Percentiles rank a stretch among this genome's conserved stretches.
These are phyloP conservation scores for Dovyalis caffra DNA, from an alignment of 345 rosid genomes.

Conservation along the genomic window DNA sequence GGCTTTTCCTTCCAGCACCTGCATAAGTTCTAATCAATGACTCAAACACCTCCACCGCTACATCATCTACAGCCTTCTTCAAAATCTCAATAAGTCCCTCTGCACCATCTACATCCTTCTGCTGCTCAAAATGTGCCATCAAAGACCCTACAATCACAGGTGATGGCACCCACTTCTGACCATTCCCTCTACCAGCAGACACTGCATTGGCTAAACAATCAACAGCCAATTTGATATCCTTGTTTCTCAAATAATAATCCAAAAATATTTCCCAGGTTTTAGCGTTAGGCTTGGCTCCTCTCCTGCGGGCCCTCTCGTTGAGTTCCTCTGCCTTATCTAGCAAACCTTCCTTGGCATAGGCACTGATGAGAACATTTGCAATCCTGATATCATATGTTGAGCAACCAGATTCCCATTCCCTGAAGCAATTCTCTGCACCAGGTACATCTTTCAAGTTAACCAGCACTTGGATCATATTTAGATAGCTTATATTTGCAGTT, in stretches of 20 bases:
- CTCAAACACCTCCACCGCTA: conserved; percentile 68
- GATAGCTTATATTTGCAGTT: conserved; percentile 73
- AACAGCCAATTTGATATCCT: conserved; percentile 51
- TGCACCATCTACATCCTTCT: conserved; percentile 79
- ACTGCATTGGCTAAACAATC: conserved; percentile 68
- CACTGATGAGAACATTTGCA: conserved; percentile 68
- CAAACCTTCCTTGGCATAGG: conserved; percentile 55
- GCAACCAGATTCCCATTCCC: conserved; percentile 78
- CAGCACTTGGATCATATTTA: conserved; percentile 87
- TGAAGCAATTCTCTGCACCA: conserved; percentile 86
- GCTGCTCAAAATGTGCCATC: conserved; percentile 68
- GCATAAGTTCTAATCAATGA: conserved; percentile 84
- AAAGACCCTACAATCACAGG: conserved; percentile 46
- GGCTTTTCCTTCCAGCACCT: conserved; percentile 72
- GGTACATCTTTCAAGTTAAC: conserved; percentile 84
- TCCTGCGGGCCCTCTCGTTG: conserved; percentile 59
- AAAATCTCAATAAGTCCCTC: conserved; percentile 68
- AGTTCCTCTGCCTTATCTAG: conserved; percentile 68
- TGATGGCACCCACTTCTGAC: conserved; percentile 75
- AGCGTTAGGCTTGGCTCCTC: conserved; percentile 71
- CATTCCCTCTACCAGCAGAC: conserved; percentile 65
- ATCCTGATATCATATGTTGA: conserved; percentile 70
- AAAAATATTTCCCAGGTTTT: conserved; percentile 83
- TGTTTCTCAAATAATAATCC: conserved; percentile 58
- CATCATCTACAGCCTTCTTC: conserved; percentile 59